Percentiles rank a stretch among this genome's conserved stretches.
Conservation (phyloP, 2,329 filamentous ascomycete genomes). For the Penicillium verrucosum region DNA sequence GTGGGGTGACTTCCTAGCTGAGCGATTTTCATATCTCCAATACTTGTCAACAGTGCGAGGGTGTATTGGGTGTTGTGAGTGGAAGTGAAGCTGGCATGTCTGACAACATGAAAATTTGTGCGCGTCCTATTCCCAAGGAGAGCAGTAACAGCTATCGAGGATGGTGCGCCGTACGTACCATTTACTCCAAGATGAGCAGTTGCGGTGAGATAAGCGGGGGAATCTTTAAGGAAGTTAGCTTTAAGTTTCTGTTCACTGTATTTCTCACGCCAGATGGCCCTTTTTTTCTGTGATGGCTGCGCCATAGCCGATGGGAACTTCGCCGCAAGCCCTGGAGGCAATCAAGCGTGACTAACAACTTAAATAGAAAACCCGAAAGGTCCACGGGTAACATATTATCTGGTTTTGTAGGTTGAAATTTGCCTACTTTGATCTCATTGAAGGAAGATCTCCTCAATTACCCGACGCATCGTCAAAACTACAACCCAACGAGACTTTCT, state of each 20-base stretch:
- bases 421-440: background rate
- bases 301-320: slow-evolving; percentile 39
- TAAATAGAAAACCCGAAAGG: no score
- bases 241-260: slow-evolving; percentile 73
- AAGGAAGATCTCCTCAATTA: slow-evolving; percentile 5
- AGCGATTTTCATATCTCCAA: slow-evolving; percentile 27
- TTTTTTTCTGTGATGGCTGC: slow-evolving; percentile 65
- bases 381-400: background rate
- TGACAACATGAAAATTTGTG: slow-evolving; percentile 13
- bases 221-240: slow-evolving; percentile 70
- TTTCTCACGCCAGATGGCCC: slow-evolving; percentile 67
- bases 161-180: slow-evolving; percentile 8
- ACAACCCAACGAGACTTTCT: background rate
- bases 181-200: slow-evolving; percentile 40
- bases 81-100: slow-evolving; percentile 19
- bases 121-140: slow-evolving; percentile 6
- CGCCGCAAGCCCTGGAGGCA: background rate
- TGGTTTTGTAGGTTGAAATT: background rate
- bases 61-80: slow-evolving; percentile 8
- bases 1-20: slow-evolving; percentile 23
- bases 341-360: background rate
- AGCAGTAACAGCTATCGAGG: slow-evolving; percentile 12
- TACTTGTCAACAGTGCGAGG: slow-evolving; percentile 19
- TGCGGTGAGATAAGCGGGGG: slow-evolving; percentile 63
- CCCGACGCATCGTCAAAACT: background rate